Percentiles rank a stretch among this genome's conserved stretches.
These are phyloP conservation scores for Populus davidiana DNA, from an alignment of 345 rosid species.

Conservation along the genomic window DNA sequence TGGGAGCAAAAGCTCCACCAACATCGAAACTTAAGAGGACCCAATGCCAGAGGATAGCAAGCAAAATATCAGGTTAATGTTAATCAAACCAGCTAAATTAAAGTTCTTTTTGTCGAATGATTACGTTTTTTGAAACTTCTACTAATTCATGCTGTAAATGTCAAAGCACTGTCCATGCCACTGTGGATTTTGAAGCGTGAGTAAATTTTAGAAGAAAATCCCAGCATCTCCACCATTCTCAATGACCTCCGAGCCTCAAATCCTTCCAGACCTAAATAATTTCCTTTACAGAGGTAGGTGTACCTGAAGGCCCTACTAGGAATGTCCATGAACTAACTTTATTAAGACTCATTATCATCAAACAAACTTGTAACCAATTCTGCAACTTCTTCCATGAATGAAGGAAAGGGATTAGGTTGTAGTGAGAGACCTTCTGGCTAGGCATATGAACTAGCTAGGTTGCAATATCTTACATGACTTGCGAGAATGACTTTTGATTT, in stretches of 20 bases:
- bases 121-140: not conserved
- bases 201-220: conserved; percentile 1
- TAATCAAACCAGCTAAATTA: not conserved
- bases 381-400: not conserved
- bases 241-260: not conserved
- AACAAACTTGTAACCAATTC: too few relatives aligned
- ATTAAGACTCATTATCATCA: too few relatives aligned
- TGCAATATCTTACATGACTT: too few relatives aligned
- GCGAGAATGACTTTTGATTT: too few relatives aligned
- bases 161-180: not conserved
- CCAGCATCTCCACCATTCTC: not conserved
- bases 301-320: not conserved
- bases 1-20: not conserved
- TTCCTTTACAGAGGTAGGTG: not conserved
- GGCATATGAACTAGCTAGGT: not conserved
- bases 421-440: not conserved
- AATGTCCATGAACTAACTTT: too few relatives aligned
- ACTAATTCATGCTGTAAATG: not conserved
- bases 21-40: too few relatives aligned
- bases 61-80: not conserved
- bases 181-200: not conserved
- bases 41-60: not conserved
- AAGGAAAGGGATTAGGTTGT: not conserved
- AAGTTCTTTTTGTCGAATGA: not conserved
- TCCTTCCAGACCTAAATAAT: too few relatives aligned